A percentile compares a stretch with the other conserved stretches of the same genome.
These are phyloP conservation scores for Pichia sp. DNA, from an alignment of 1,139 yeast genomes.

Conservation along the genomic window DNA sequence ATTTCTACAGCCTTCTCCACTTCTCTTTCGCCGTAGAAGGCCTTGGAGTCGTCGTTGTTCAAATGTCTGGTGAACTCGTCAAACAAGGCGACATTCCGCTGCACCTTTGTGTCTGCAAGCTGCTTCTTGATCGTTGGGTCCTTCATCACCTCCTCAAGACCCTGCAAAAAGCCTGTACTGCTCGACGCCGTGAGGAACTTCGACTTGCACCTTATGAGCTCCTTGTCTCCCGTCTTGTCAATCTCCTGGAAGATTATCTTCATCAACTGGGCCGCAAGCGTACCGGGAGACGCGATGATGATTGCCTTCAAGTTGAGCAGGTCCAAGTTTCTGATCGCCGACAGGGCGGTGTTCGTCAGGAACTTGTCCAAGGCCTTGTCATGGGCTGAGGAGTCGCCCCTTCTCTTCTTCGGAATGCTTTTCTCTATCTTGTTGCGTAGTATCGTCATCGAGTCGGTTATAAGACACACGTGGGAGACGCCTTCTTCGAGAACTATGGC, in stretches of 20 bases:
- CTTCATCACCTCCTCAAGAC: slow-evolving; percentile 78
- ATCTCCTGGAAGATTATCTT: slow-evolving; percentile 57
- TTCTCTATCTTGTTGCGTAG: slow-evolving; percentile 77
- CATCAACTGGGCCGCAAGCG: slow-evolving; percentile 63
- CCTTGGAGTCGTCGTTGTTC: slow-evolving; percentile 75
- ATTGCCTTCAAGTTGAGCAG: slow-evolving; percentile 69
- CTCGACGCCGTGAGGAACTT: slow-evolving; percentile 80
- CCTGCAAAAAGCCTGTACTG: slow-evolving; percentile 90
- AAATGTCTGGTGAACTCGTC: slow-evolving; percentile 74
- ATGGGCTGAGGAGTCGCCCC: slow-evolving; percentile 74
- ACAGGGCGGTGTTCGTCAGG: slow-evolving; percentile 56
- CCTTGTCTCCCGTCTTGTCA: slow-evolving; percentile 51
- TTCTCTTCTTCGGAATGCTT: slow-evolving; percentile 77
- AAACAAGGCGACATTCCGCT: slow-evolving; percentile 64
- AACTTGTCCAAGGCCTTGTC: slow-evolving; percentile 78
- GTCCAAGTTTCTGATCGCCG: slow-evolving; percentile 67
- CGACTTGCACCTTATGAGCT: slow-evolving; percentile 46
- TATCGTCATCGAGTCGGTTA: slow-evolving; percentile 87
- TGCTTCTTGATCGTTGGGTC: slow-evolving; percentile 62
- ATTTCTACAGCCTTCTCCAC: slow-evolving; percentile 63
- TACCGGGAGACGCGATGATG: slow-evolving; percentile 91
- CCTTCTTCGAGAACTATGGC: slow-evolving; percentile 95
- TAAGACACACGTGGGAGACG: slow-evolving; percentile 83
- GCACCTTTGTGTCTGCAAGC: slow-evolving; percentile 77
- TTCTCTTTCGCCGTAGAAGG: slow-evolving; percentile 92